These are phyloP conservation scores for Ceratocystis papillata DNA, from an alignment of 2,329 filamentous ascomycete genomes.

Conservation along the genomic window DNA sequence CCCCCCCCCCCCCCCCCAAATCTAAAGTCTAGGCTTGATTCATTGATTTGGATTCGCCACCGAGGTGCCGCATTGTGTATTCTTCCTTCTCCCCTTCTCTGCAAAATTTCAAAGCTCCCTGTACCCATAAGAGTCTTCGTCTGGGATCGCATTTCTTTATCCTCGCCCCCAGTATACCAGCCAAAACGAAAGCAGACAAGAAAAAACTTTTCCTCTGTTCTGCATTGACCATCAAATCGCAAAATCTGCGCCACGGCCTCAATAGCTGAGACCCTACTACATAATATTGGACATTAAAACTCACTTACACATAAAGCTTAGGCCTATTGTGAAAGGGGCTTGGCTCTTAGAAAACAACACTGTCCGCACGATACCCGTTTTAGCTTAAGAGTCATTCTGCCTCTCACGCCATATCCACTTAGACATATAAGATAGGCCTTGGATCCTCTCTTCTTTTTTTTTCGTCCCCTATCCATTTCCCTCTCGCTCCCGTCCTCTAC, in stretches of 20 bases:
- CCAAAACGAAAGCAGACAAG: slow-evolving; percentile 6
- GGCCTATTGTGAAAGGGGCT: slow-evolving; percentile 13
- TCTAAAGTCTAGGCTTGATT: background rate
- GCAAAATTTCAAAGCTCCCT: slow-evolving; percentile 5
- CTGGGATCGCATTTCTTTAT: background rate
- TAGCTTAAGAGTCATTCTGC: slow-evolving; percentile 15
- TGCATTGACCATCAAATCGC: slow-evolving; percentile 19
- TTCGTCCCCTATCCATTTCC: background rate
- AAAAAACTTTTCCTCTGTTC: slow-evolving; percentile 20
- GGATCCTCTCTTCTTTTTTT: slow-evolving; percentile 15
- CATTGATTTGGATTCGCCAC: slow-evolving; percentile 13
- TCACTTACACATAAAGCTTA: slow-evolving; percentile 18
- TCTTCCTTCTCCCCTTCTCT: background rate
- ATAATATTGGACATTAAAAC: slow-evolving; percentile 11
- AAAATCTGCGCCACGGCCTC: slow-evolving; percentile 12
- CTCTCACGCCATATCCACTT: slow-evolving; percentile 14
- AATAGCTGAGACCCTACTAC: slow-evolving; percentile 12
- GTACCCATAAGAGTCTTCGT: slow-evolving; percentile 1
- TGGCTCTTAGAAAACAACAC: slow-evolving; percentile 6
- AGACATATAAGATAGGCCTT: slow-evolving; percentile 23
- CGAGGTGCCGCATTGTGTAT: slow-evolving; percentile 12
- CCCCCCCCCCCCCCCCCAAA: background rate
- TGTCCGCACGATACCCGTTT: slow-evolving; percentile 12
- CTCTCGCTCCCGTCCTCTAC: background rate
- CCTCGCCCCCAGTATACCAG: background rate